Base-by-base conservation (phyloP, 345 rosid species). In the Mallotus nudiflorus region DNA sequence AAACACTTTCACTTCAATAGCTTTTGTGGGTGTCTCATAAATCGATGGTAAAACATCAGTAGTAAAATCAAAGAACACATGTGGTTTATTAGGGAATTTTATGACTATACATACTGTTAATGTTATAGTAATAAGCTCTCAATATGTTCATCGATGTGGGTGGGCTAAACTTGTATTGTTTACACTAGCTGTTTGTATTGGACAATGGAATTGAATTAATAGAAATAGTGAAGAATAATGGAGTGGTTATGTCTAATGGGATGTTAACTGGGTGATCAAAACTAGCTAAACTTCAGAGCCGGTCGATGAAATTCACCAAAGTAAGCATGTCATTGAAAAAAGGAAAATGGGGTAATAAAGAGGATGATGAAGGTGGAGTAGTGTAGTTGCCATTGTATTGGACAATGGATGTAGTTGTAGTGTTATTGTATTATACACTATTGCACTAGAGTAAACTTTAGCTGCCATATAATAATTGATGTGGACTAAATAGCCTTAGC, bases 301-400 rank as follows among this genome's bases (percentile, higher is more conserved):
- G 44, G 27, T 12, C 5, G 3, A 25, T 3, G 48, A 44, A 74
- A 6, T 15, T 52, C 1, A 51, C 27, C 16, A 68, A 35, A 0
- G 77, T 52, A 3, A 39, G 5, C 6, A 62, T 42, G 77, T 68
- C 68, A 20, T 69, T 54, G 15, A 28, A 29, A 51, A 3, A 9
- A 27, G 78, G 70, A 35, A 75, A n/a, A n/a, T n/a, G n/a, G n/a
- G n/a, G n/a, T n/a, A n/a, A 60, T 29, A 20, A 1, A 5, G 73
- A 74, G 6, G n/a, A 39, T 22, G 22, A 14, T 27, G 42, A 48
- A 9, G 15, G 1, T 57, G 73, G 54, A 7, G 25, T 31, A 22
- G 67, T 59, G 59, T 75, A 63, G 50, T 80, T 65, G 7, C 82
- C 82, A 11, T 63, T 65, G 74, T 86, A 86, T 59, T 82, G 71